Conservation (phyloP, 139 green algal genomes). For the Closterium sp. region DNA sequence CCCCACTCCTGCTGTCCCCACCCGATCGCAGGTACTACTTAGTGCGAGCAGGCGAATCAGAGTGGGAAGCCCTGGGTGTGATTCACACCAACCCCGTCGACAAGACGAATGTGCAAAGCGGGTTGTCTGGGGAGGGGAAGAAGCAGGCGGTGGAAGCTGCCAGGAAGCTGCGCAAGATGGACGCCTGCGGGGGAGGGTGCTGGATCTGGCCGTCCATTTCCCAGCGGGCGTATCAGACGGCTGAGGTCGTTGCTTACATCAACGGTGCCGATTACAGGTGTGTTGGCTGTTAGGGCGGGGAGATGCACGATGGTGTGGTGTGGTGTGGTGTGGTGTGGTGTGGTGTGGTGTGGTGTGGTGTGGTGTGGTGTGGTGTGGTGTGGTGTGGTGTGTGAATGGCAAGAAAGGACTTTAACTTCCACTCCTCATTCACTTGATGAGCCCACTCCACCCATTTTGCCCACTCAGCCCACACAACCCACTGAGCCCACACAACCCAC, state of each 20-base stretch:
- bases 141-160: conserved; percentile 19
- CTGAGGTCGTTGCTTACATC: conserved; percentile 30
- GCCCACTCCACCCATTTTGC: too few species aligned
- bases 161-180: neutral
- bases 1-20: too few species aligned
- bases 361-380: too few species aligned
- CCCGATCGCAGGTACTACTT: too few species aligned
- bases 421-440: too few species aligned
- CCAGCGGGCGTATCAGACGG: conserved; percentile 49
- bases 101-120: conserved; percentile 33
- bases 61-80: conserved; percentile 5
- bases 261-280: conserved; percentile 10
- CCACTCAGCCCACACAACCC: too few species aligned
- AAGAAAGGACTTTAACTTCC: too few species aligned
- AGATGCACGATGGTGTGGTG: too few species aligned
- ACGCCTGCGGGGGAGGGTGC: conserved; percentile 19
- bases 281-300: neutral
- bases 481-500: too few species aligned
- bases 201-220: conserved; percentile 52
- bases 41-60: conserved; percentile 25
- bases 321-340: too few species aligned
- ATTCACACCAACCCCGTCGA: conserved; percentile 40
- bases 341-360: too few species aligned
- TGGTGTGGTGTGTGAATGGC: too few species aligned
- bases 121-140: conserved; percentile 10